These are phyloP conservation scores for Strigomonas culicis DNA, from an alignment of 208 protist species.

Conservation along the genomic window DNA sequence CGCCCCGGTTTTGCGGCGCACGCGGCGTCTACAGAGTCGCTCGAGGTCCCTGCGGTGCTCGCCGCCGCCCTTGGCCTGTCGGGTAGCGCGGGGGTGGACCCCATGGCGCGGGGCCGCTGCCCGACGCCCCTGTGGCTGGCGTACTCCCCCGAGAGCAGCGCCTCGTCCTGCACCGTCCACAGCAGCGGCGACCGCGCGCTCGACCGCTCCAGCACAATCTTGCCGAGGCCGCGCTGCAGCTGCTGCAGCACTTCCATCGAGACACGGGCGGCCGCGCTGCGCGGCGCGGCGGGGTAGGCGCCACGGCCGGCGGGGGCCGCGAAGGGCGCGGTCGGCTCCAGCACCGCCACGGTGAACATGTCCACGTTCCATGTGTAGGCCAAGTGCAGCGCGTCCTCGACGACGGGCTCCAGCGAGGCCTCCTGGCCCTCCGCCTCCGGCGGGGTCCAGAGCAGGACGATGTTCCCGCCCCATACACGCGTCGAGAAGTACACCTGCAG, in stretches of 20 bases:
- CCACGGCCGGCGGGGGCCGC: neutral
- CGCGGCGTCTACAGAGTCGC: neutral
- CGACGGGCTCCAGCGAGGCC: conserved; percentile 12
- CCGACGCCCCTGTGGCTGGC: neutral
- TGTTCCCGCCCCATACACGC: conserved; percentile 26
- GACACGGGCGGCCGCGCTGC: conserved; percentile 14
- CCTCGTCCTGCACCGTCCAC: conserved; percentile 40
- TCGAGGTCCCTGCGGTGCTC: too few relatives aligned
- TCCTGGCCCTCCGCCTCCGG: neutral
- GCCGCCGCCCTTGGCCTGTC: too few relatives aligned
- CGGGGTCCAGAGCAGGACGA: conserved; percentile 10
- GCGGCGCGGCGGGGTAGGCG: too few relatives aligned
- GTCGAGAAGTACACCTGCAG: conserved; percentile 6
- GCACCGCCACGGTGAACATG: conserved; percentile 72
- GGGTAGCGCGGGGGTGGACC: neutral
- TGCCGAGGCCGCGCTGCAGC: conserved; percentile 44
- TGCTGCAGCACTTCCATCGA: conserved; percentile 60
- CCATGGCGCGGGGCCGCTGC: conserved; percentile 11
- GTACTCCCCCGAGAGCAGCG: conserved; percentile 27
- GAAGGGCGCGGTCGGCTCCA: conserved; percentile 3
- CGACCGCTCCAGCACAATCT: conserved; percentile 39
- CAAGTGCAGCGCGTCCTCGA: conserved; percentile 67
- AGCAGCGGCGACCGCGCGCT: conserved; percentile 19
- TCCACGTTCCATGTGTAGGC: conserved; percentile 69
- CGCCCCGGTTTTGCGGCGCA: neutral